These are phyloP conservation scores for Plasmodium malariae DNA, from an alignment of 169 alveolate species.

Conservation along the genomic window DNA sequence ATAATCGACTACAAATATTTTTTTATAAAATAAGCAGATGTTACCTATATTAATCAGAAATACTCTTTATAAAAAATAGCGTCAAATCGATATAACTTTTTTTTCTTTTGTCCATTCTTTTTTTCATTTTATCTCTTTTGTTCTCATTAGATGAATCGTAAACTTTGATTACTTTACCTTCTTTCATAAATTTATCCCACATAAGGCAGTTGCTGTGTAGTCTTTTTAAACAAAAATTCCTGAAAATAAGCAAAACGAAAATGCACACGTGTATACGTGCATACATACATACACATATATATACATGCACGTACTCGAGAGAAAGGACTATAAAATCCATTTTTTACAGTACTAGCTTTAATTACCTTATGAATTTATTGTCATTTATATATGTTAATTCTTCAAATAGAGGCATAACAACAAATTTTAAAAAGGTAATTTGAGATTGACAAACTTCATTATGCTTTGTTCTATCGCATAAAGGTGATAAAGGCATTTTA, in stretches of 20 bases:
- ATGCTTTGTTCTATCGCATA: constrained; percentile 95
- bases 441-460: constrained; percentile 94
- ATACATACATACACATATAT: constrained; percentile 8
- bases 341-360: background rate
- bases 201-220: constrained; percentile 40
- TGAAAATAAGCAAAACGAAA: background rate
- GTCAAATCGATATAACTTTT: constrained; percentile 75
- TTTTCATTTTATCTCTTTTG: constrained; percentile 24
- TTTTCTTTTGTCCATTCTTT: constrained; percentile 44
- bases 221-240: constrained; percentile 60
- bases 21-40: too few relatives aligned
- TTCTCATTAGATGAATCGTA: constrained; percentile 16
- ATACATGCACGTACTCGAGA: background rate
- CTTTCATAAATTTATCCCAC: constrained; percentile 72
- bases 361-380: constrained; percentile 58
- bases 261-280: background rate
- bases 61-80: constrained; percentile 62
- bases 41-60: constrained; percentile 45
- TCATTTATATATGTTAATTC: constrained; percentile 80
- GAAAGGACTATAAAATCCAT: background rate
- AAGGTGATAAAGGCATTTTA: constrained; percentile 94
- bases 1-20: too few relatives aligned
- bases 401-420: constrained; percentile 92
- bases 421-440: constrained; percentile 93
- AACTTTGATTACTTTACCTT: constrained; percentile 59